A percentile compares a stretch with the other conserved stretches of the same genome.
These are phyloP conservation scores for Trichophaea hybrida DNA, from an alignment of 2,329 filamentous ascomycete species.

Conservation along the genomic window DNA sequence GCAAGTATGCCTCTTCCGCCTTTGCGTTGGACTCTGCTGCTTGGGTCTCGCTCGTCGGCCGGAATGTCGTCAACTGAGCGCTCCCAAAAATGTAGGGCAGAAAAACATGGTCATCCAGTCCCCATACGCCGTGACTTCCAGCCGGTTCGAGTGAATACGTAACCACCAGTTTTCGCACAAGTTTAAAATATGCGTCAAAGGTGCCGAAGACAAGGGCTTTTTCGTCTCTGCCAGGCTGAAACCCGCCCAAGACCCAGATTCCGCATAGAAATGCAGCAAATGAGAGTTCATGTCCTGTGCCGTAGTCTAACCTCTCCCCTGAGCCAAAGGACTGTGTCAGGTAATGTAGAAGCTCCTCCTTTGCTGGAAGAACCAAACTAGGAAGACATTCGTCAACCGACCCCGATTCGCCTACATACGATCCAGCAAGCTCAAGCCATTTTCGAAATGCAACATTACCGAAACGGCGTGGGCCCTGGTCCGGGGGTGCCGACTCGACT, in stretches of 20 bases:
- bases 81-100: constrained; percentile 90
- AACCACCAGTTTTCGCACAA: constrained; percentile 69
- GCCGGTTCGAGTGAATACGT: constrained; percentile 91
- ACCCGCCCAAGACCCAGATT: constrained; percentile 79
- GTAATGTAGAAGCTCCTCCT: constrained; percentile 61
- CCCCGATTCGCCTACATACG: constrained; percentile 30
- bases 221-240: constrained; percentile 40
- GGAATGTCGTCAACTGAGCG: constrained; percentile 56
- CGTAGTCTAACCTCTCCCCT: constrained; percentile 78
- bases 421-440: constrained; percentile 49
- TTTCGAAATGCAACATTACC: constrained; percentile 81
- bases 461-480: constrained; percentile 73
- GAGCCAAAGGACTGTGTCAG: constrained; percentile 79
- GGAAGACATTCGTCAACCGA: constrained; percentile 47
- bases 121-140: constrained; percentile 94
- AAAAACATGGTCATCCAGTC: constrained; percentile 93
- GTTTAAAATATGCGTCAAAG: constrained; percentile 58
- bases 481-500: constrained; percentile 66
- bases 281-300: constrained; percentile 88
- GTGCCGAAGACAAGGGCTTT: constrained; percentile 23
- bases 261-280: constrained; percentile 83
- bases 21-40: constrained; percentile 34
- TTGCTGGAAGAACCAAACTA: constrained; percentile 37
- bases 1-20: constrained; percentile 37
- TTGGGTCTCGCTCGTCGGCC: constrained; percentile 51